Conservation (phyloP, 768 basidiomycete genomes). For the Lyophyllum decastes region DNA sequence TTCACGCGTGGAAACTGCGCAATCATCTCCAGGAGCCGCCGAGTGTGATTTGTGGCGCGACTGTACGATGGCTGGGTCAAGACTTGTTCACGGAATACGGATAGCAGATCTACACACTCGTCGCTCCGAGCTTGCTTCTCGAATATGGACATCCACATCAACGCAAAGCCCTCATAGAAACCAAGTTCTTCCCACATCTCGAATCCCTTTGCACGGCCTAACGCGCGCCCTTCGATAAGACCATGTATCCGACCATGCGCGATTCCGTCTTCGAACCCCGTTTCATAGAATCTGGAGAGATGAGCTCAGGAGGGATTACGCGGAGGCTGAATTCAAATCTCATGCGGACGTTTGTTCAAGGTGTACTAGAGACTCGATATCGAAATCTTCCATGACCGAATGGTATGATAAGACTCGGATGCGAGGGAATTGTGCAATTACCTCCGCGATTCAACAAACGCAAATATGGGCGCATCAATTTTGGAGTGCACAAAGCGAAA, state of each 20-base stretch:
- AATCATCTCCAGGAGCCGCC: slow-evolving; percentile 70
- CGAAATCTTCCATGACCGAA: slow-evolving; percentile 39
- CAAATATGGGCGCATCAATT: neutral
- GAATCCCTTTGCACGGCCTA: slow-evolving; percentile 88
- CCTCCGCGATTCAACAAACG: neutral
- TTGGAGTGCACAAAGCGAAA: neutral
- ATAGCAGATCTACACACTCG: slow-evolving; percentile 41
- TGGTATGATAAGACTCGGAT: neutral
- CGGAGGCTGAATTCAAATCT: slow-evolving; percentile 8
- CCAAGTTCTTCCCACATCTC: slow-evolving; percentile 98
- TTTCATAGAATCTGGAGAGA: slow-evolving; percentile 69
- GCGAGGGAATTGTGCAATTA: neutral
- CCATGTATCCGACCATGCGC: slow-evolving; percentile 90
- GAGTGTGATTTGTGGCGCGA: slow-evolving; percentile 63
- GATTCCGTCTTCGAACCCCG: slow-evolving; percentile 76
- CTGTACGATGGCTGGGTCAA: slow-evolving; percentile 31
- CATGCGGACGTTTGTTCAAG: slow-evolving; percentile 61
- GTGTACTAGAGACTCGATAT: slow-evolving; percentile 60
- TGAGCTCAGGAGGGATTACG: slow-evolving; percentile 3
- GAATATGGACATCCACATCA: slow-evolving; percentile 63
- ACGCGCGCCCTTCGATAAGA: slow-evolving; percentile 84
- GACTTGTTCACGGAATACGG: neutral
- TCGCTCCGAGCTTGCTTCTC: slow-evolving; percentile 40
- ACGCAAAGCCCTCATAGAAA: slow-evolving; percentile 86
- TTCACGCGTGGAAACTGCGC: slow-evolving; percentile 78